Percentiles rank a stretch among this genome's conserved stretches.
Evolutionary conservation across 169 alveolate species (phyloP).

Genomic region (Plasmodium ovale): DNA sequence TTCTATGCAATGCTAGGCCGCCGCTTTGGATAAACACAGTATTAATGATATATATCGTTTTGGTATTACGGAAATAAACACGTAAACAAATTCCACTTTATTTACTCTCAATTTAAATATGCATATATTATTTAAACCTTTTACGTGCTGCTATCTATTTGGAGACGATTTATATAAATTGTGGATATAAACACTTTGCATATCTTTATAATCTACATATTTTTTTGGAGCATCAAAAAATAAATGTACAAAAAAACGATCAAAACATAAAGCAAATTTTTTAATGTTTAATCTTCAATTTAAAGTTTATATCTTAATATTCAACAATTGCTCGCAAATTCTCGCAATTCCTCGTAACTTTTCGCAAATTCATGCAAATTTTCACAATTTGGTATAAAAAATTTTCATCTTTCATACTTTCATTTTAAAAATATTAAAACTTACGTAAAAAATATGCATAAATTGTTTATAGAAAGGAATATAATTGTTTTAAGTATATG

Average conservation of each 20-base stretch:
- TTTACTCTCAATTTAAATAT: too few species aligned
- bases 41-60: too few species aligned
- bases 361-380: too few species aligned
- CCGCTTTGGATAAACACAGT: neutral
- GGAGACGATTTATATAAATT: neutral
- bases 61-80: neutral
- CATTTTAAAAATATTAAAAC: too few species aligned
- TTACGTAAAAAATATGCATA: too few species aligned
- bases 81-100: neutral
- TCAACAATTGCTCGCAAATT: neutral
- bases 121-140: neutral
- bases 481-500: too few species aligned
- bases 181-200: neutral
- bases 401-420: too few species aligned
- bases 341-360: neutral
- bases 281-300: neutral
- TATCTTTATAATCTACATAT: neutral
- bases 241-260: neutral
- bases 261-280: neutral
- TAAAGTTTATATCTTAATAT: neutral
- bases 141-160: neutral
- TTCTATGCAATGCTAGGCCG: neutral
- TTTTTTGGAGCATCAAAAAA: too few species aligned
- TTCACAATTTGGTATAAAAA: too few species aligned
- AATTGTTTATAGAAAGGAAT: too few species aligned